Evolutionary conservation across 805 yeast genomes (phyloP).

Genomic region (Pichia cephalocereana): DNA sequence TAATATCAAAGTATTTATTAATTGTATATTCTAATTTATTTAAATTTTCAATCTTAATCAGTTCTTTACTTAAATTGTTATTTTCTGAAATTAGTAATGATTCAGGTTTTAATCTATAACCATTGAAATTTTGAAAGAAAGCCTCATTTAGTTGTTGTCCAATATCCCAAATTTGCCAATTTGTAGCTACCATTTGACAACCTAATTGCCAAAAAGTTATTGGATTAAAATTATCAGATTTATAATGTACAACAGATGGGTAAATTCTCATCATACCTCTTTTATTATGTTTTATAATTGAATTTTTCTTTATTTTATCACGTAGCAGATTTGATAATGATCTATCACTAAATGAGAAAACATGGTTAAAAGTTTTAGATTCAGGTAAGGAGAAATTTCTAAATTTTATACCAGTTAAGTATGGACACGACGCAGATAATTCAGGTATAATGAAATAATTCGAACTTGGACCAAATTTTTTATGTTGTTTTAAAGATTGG

Average conservation of each 20-base stretch:
- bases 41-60: not conserved
- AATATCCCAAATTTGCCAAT: slow-evolving; percentile 88
- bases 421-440: slow-evolving; percentile 57
- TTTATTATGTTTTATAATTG: slow-evolving; percentile 70
- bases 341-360: slow-evolving; percentile 81
- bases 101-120: slow-evolving; percentile 74
- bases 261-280: slow-evolving; percentile 72
- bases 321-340: slow-evolving; percentile 52
- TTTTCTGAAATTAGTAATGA: slow-evolving; percentile 12
- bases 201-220: slow-evolving; percentile 76
- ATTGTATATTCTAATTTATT: slow-evolving; percentile 7
- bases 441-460: slow-evolving; percentile 28
- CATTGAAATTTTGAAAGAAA: slow-evolving; percentile 51
- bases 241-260: slow-evolving; percentile 72
- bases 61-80: not conserved
- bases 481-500: slow-evolving; percentile 7
- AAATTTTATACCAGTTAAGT: slow-evolving; percentile 67
- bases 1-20: slow-evolving; percentile 27
- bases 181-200: slow-evolving; percentile 90
- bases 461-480: slow-evolving; percentile 16
- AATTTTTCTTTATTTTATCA: slow-evolving; percentile 43
- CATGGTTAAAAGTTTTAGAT: slow-evolving; percentile 70
- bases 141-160: slow-evolving; percentile 89
- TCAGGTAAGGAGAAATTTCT: slow-evolving; percentile 79
- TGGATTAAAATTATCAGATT: slow-evolving; percentile 77